Percentiles rank a stretch among this genome's conserved stretches.
These are phyloP conservation scores for Ilex asprella DNA, from an alignment of 257 asterid genomes.

Conservation along the genomic window DNA sequence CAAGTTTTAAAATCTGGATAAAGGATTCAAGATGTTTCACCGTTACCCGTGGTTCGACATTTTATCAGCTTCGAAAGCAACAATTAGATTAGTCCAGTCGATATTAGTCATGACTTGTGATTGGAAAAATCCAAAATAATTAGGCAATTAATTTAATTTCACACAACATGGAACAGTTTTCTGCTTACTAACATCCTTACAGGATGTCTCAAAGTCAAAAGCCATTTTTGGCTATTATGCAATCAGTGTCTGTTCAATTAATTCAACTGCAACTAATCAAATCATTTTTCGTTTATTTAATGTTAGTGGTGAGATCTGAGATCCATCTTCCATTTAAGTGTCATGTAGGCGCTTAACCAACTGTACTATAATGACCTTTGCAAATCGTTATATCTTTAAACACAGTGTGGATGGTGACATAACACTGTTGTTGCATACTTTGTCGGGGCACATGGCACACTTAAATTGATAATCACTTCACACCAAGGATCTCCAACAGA, in stretches of 20 bases:
- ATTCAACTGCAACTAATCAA: constrained; percentile 9
- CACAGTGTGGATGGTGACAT: not conserved
- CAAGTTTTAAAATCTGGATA: too few relatives aligned
- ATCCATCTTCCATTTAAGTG: too few relatives aligned
- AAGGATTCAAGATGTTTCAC: too few relatives aligned
- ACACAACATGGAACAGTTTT: not conserved
- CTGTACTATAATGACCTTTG: too few relatives aligned
- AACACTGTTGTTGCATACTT: not conserved
- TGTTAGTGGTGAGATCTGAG: too few relatives aligned
- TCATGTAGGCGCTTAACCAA: too few relatives aligned
- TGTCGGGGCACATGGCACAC: not conserved
- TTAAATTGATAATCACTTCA: not conserved
- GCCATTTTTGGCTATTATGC: constrained; percentile 13
- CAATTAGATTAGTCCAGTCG: constrained; percentile 2
- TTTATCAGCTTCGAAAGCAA: too few relatives aligned
- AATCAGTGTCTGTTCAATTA: constrained; percentile 1
- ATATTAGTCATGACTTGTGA: not conserved
- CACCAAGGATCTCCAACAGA: not conserved
- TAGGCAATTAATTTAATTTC: not conserved
- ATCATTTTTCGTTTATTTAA: constrained; percentile 7
- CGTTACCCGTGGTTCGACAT: too few relatives aligned
- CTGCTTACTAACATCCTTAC: constrained; percentile 14
- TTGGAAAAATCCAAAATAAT: too few relatives aligned
- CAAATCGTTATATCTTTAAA: too few relatives aligned
- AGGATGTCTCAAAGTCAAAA: constrained; percentile 12